These are phyloP conservation scores for Crithidia bombi DNA, from an alignment of 208 protist species.

Conservation along the genomic window DNA sequence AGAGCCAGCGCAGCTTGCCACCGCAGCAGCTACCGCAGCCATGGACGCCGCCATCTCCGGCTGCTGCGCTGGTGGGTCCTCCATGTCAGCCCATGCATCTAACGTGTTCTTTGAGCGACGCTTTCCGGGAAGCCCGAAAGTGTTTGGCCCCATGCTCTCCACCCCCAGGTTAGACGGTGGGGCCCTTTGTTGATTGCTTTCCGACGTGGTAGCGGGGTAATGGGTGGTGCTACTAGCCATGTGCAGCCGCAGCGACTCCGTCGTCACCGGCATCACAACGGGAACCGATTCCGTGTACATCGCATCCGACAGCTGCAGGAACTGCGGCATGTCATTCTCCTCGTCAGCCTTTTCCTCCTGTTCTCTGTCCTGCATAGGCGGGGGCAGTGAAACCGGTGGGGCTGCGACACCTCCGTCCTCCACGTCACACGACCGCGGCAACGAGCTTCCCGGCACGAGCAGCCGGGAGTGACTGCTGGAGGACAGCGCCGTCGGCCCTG, in stretches of 20 bases:
- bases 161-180: neutral
- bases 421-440: neutral
- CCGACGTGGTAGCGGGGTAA: neutral
- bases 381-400: neutral
- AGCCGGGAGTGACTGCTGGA: slow-evolving; percentile 3
- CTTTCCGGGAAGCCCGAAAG: neutral
- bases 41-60: slow-evolving; percentile 4
- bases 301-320: slow-evolving; percentile 8
- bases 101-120: slow-evolving; percentile 17
- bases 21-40: slow-evolving; percentile 1
- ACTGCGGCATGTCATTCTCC: slow-evolving; percentile 13
- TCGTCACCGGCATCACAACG: slow-evolving; percentile 27
- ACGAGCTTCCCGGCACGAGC: neutral
- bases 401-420: neutral
- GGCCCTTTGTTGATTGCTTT: neutral
- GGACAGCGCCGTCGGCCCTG: neutral
- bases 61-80: slow-evolving; percentile 7
- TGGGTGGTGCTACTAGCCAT: neutral
- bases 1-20: neutral
- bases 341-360: neutral
- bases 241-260: slow-evolving; percentile 33
- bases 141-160: neutral
- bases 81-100: slow-evolving; percentile 27
- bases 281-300: slow-evolving; percentile 11
- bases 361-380: neutral